Base-by-base conservation (phyloP, 768 basidiomycete species). In the Boletellus emodensis region DNA sequence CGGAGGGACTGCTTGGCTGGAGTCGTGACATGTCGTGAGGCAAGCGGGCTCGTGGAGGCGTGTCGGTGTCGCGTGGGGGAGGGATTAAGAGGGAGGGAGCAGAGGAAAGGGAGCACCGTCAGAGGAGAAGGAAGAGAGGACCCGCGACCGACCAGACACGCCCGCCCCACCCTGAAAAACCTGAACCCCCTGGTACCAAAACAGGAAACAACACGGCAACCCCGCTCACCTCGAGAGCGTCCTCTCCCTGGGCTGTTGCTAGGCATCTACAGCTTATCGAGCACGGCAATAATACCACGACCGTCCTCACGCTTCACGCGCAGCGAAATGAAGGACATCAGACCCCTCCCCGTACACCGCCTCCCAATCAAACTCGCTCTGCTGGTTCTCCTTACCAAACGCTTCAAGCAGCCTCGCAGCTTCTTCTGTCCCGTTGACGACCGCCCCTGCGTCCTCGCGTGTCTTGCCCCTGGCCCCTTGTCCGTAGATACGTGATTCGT, bases 381-480 rank as follows among this genome's bases (percentile, higher is more conserved):
- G 69, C 38, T 84, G 81, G 54, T 90, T 90, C 72, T 90, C 88
- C 50, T 75, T 72, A 28, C 87, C 87, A 71, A 90, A 90, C 15
- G 81, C 85, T 22, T 64, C 61, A 13, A 89, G 67, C 56, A 90
- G 62, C 49, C 58, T 67, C 44, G 68, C 70, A 20, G 74, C 77
- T 60, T 83, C 78, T 51, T 68, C 65, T 12, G 62, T 66, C 15
- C 83, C 82, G 48, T 71, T 69, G 10, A 84, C 70, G 22, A 87
- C 82, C n/a, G 71, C 60, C 30, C 73, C 66, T 10, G 82, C 84
- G 3, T 75, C 69, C 36, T 74, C 80, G 45, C 58, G 73, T 3
- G 72, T 79, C 72, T 90, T 90, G 0, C 75, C 76, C 56, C 65
- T 80, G 41, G 84, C 85, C 2, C 89, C 90, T 57, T 87, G 86